Base-by-base conservation (phyloP, 2,329 filamentous ascomycete genomes). In the Ophiosphaerella narmari region DNA sequence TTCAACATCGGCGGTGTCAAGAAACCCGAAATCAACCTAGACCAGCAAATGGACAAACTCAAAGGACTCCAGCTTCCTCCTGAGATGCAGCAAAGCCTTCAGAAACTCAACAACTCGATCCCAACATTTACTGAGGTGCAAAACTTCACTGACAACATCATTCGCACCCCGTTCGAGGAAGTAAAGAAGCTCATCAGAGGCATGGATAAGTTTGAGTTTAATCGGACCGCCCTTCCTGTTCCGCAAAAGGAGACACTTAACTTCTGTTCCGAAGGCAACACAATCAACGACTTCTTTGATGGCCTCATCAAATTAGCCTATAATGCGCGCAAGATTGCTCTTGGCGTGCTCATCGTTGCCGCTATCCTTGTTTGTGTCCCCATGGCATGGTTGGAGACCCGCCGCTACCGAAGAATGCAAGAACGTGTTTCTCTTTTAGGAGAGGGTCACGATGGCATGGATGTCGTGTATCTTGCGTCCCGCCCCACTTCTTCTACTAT, bases 251-350 rank as follows among this genome's bases (percentile, higher is more conserved):
- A 95, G 72, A 78, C 85, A 33, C 79, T 99, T 45, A 87, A 82
- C 1, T 97, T 99, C 77, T 99, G 94, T 78, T 90, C 90, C 36
- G 85, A 91, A 68, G 91, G 94, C 74, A 82, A 90, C 58, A 85
- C 83, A 29, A 88, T 99, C 73, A 85, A 87, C 66, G 80, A 86
- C 57, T 97, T 97, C 78, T 99, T 99, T 73, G 78, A 86, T 48
- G 80, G 80, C 11, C 79, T 97, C 1, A 84, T 85, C 43, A 75
- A 83, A 23, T 79, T 91, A 38, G 83, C 87, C n/a, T 75, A 80
- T 46, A 81, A 82, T 16, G 89, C 89, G 39, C 85, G 86, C 65
- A 89, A 86, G 53, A 83, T 88, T 40, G 91, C 95, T 68, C 82
- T 96, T 45, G 86, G 82, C n/a, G 81, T 91, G 13, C 79, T 97